A percentile compares a stretch with the other conserved stretches of the same genome.
Conservation (phyloP, 2,329 filamentous ascomycete genomes). For the Trichoderma guizhouense region DNA sequence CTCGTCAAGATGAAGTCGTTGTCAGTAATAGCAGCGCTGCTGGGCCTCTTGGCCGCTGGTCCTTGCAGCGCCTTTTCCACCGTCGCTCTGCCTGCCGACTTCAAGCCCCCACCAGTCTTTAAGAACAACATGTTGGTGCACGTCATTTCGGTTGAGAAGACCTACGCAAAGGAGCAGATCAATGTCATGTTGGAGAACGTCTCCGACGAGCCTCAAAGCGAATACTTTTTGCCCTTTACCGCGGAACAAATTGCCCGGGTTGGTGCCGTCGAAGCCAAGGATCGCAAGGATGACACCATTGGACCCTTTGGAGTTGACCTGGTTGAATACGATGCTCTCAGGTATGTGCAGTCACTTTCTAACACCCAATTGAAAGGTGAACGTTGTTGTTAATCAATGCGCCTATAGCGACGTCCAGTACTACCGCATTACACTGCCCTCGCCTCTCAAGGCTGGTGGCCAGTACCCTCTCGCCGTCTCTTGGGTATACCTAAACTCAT, state of each 20-base stretch:
- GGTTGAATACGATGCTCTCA: slow-evolving; percentile 62
- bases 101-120: slow-evolving; percentile 86
- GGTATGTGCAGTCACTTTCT: slow-evolving; percentile 35
- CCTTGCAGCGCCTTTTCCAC: slow-evolving; percentile 50
- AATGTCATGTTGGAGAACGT: slow-evolving; percentile 94
- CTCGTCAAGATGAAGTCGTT: slow-evolving; percentile 40
- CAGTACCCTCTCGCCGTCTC: slow-evolving; percentile 86
- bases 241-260: slow-evolving; percentile 70
- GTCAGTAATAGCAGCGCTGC: slow-evolving; percentile 54
- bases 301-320: slow-evolving; percentile 66
- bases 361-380: neutral
- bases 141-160: slow-evolving; percentile 88
- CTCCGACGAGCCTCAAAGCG: slow-evolving; percentile 71
- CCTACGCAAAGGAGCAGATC: slow-evolving; percentile 82
- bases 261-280: slow-evolving; percentile 85
- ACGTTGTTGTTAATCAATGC: neutral
- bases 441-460: slow-evolving; percentile 68
- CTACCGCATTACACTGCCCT: slow-evolving; percentile 77
- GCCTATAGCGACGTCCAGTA: slow-evolving; percentile 67
- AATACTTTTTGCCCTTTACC: slow-evolving; percentile 90
- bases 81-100: slow-evolving; percentile 59
- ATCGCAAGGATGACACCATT: slow-evolving; percentile 74
- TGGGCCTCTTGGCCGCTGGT: slow-evolving; percentile 53
- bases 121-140: slow-evolving; percentile 91
- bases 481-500: slow-evolving; percentile 76